Base-by-base conservation (phyloP, 1,284 basidiomycete species). In the Pseudozyma pruni region DNA sequence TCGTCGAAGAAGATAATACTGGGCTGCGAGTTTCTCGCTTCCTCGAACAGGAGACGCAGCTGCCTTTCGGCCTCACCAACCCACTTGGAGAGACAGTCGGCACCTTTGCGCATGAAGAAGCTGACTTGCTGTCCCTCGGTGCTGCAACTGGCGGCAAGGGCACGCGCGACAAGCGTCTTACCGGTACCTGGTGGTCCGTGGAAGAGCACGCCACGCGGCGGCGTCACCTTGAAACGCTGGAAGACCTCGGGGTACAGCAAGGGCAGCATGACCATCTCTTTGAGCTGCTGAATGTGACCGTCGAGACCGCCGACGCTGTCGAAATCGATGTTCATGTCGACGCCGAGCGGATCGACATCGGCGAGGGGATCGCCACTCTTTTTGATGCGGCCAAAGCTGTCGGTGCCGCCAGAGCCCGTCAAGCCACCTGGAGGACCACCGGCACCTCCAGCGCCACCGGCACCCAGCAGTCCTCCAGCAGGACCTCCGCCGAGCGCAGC, bases 81-180 rank as follows among this genome's bases (percentile, higher is more conserved):
- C 96, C 96, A 99, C 85, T 98, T 98, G 8, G 93, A 96, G 23
- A 98, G 86, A 74, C 92, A 94, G 83, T 99, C 96, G 20, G 96
- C 96, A 35, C 96, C 96, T 84, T 99, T 99, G 46, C 96, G 91
- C 96, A 99, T 98, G 86, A 97, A 98, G 86, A 99, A 99, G 2
- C 92, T 91, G 35, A 98, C 95, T 75, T 91, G 90, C 74, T 91
- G 91, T 29, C 93, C 94, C 44, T 92, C 89, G 1, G 90, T 90
- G 44, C 92, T 90, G 83, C 93, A 95, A 69, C 92, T 96, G 0
- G 95, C 92, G 0, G 96, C 95, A 4, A 99, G 86, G 0, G 96
- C 96, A 61, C 96, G 87, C 0, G 96, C 96, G 4, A 82, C 77
- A 25, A 82, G 72, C 35, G 81, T 82, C 64, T 82, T 82, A 46